Evolutionary conservation across 306 rosid species (phyloP).

Genomic region (Cucurbita ficifolia): DNA sequence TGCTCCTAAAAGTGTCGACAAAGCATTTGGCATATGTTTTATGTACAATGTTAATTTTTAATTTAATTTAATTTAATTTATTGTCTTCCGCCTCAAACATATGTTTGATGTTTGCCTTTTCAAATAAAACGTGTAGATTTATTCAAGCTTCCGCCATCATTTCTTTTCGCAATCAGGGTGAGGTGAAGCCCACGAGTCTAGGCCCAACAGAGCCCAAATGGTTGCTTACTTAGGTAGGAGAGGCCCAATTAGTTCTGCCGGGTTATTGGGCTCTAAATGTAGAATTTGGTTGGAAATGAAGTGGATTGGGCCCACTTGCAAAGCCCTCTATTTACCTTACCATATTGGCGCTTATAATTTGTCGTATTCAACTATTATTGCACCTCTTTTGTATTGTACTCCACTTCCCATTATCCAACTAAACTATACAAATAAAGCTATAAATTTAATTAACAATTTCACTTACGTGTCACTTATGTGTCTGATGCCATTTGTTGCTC

Average conservation of each 20-base stretch:
- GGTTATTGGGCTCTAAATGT: not conserved
- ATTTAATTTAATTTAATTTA: not conserved
- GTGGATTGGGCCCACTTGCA: not conserved
- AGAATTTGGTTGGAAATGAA: not conserved
- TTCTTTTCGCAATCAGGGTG: not conserved
- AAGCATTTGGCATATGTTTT: not conserved
- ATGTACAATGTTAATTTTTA: not conserved
- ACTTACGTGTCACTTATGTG: too few species aligned
- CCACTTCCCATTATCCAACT: not conserved
- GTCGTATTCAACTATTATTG: not conserved
- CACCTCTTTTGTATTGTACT: not conserved
- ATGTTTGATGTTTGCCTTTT: not conserved
- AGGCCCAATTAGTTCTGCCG: not conserved
- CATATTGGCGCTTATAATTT: not conserved
- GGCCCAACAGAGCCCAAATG: not conserved
- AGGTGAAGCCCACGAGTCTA: not conserved
- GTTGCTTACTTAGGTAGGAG: not conserved
- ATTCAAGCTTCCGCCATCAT: not conserved
- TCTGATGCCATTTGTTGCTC: too few species aligned
- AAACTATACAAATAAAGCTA: not conserved
- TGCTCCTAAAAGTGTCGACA: conserved; percentile 4
- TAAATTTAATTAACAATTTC: not conserved
- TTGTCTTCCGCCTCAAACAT: not conserved
- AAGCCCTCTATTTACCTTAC: not conserved
- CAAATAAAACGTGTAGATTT: not conserved